These are phyloP conservation scores for Mycena citricolor DNA, from an alignment of 1,284 basidiomycete genomes.

Conservation along the genomic window DNA sequence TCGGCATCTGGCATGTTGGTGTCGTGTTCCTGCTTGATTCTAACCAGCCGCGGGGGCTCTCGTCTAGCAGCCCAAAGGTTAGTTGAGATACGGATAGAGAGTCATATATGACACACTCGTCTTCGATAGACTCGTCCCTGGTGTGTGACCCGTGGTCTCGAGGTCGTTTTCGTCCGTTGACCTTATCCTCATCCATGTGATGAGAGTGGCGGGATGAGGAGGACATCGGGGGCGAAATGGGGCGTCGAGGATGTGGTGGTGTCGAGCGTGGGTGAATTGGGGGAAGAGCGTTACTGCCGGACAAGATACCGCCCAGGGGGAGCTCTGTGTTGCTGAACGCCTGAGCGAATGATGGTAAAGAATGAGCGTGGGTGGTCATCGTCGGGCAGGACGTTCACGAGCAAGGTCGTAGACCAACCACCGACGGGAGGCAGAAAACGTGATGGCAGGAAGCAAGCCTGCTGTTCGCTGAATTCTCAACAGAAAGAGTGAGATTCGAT, in stretches of 20 bases:
- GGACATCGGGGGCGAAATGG: slow-evolving; percentile 34
- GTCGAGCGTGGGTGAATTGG: slow-evolving; percentile 53
- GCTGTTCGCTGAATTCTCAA: neutral
- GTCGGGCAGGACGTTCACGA: slow-evolving; percentile 9
- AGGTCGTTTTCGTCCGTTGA: slow-evolving; percentile 45
- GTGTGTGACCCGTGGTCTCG: slow-evolving; percentile 40
- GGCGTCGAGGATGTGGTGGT: slow-evolving; percentile 31
- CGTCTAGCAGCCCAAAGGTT: slow-evolving; percentile 31
- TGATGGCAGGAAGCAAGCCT: slow-evolving; percentile 2
- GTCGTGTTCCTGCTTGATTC: slow-evolving; percentile 64
- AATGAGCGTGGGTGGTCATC: slow-evolving; percentile 45
- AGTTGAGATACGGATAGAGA: slow-evolving; percentile 27
- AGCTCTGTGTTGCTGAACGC: slow-evolving; percentile 57
- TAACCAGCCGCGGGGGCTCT: slow-evolving; percentile 46
- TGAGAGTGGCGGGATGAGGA: slow-evolving; percentile 32
- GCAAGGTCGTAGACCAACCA: slow-evolving; percentile 9
- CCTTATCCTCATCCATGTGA: slow-evolving; percentile 30
- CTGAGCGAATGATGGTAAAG: slow-evolving; percentile 75
- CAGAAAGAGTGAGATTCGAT: neutral
- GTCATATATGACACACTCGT: slow-evolving; percentile 38
- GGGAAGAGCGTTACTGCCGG: slow-evolving; percentile 55
- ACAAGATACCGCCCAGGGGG: slow-evolving; percentile 47
- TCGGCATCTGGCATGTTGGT: slow-evolving; percentile 44
- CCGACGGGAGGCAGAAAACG: slow-evolving; percentile 10
- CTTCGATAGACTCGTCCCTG: slow-evolving; percentile 37